These are phyloP conservation scores for Podospora australis DNA, from an alignment of 495 filamentous ascomycete species.

Conservation along the genomic window DNA sequence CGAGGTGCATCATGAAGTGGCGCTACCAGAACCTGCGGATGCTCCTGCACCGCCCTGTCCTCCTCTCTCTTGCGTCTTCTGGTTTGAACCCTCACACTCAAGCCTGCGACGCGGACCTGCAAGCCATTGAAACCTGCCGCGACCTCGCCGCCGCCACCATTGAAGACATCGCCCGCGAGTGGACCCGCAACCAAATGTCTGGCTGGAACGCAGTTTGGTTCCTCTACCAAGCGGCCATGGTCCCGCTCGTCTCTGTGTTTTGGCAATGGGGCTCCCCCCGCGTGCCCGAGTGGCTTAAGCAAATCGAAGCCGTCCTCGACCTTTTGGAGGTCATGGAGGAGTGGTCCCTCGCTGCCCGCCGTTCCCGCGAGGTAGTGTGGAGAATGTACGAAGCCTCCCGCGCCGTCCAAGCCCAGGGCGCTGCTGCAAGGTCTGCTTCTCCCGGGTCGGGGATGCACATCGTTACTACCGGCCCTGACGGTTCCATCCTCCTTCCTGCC, in stretches of 20 bases:
- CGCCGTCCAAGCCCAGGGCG: constrained; percentile 30
- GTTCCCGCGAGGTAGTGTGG: constrained; percentile 60
- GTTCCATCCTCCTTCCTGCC: constrained; percentile 25
- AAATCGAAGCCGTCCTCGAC: constrained; percentile 62
- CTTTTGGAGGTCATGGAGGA: constrained; percentile 63
- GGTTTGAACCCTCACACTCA: constrained; percentile 50
- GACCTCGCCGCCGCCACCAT: constrained; percentile 64
- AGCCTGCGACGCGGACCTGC: constrained; percentile 59
- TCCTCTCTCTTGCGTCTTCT: constrained; percentile 65
- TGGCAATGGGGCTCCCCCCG: constrained; percentile 53
- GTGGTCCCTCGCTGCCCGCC: constrained; percentile 64
- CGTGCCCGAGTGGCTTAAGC: constrained; percentile 52
- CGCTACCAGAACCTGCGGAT: constrained; percentile 73
- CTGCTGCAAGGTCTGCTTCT: constrained; percentile 19
- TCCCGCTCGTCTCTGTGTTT: constrained; percentile 67
- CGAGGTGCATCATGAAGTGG: constrained; percentile 75
- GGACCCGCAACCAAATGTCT: constrained; percentile 65
- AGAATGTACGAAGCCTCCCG: constrained; percentile 60
- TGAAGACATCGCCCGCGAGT: constrained; percentile 61
- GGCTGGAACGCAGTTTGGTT: constrained; percentile 84
- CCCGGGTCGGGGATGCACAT: constrained; percentile 27
- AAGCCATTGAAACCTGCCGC: constrained; percentile 61
- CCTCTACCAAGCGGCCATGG: constrained; percentile 71
- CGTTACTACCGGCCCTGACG: constrained; percentile 27
- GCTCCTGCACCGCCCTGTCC: constrained; percentile 68